Base-by-base conservation (phyloP, 208 protist species). In the Trypanosoma cruzi region DNA sequence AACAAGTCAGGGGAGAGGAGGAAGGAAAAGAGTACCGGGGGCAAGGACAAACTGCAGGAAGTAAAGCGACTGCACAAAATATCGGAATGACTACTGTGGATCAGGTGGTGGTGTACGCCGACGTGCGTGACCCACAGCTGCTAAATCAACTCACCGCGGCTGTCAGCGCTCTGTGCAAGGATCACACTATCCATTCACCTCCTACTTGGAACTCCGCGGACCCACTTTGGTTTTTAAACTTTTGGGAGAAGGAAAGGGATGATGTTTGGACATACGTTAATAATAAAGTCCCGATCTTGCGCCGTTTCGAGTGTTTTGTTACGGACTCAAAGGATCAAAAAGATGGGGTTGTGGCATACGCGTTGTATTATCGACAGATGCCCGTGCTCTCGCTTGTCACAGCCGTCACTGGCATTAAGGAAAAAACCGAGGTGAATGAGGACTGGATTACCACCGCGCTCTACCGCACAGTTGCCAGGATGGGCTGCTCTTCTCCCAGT, bases 291-390 rank as follows among this genome's bases (percentile, higher is more conserved):
- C 56, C 62, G 18, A 79, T 82, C 29, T 78, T 92, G 73, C 49
- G 70, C 26, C 71, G 73, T 6, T 59, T 79, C 50, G 83, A 85
- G 71, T 79, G 79, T 50, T 80, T 92, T 36, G 58, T 92, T 11
- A 92, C 83, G 5, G 71, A 67, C 59, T 76, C 64, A 34, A 64
- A 80, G 32, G 49, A 58, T 36, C 16, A 46, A 56, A 22, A 22
- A 7, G 63, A 75, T 34, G 88, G 82, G 13, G 77, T 64, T 11
- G 82, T 90, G 16, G 65, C 81, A 31, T 93, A 93, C 64, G 88
- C 88, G 1, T 57, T 93, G 53, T 81, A 90, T 64, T 73, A 67
- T 18, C 73, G 81, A 22, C 70, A 86, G 64, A 90, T 93, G 75
- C 88, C 88, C 2, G 85, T 93, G 18, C 53, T 90, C 18, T 79